These are phyloP conservation scores for Fusarium sacchari DNA, from an alignment of 2,329 filamentous ascomycete species.

Conservation along the genomic window DNA sequence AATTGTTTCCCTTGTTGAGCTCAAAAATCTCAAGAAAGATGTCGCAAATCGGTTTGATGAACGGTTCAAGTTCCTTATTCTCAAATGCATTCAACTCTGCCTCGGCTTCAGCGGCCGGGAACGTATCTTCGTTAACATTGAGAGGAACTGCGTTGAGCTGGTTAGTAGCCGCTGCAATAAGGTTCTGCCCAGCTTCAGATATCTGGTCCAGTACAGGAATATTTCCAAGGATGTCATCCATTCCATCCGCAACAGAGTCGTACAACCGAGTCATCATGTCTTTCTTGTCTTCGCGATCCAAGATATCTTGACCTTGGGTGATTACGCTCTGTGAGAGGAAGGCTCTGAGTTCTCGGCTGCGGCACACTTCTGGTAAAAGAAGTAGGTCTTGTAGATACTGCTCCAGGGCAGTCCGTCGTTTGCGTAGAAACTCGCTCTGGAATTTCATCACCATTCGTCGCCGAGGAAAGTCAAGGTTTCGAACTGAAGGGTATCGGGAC, in stretches of 20 bases:
- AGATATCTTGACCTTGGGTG: conserved; percentile 66
- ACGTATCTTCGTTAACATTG: conserved; percentile 61
- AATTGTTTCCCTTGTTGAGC: conserved; percentile 93
- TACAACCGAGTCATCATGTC: conserved; percentile 96
- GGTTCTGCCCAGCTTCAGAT: conserved; percentile 89
- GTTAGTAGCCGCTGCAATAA: conserved; percentile 79
- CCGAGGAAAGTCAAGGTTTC: conserved; percentile 90
- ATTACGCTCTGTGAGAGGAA: conserved; percentile 92
- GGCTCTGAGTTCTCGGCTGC: conserved; percentile 88
- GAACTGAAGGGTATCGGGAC: conserved; percentile 84
- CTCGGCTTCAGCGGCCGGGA: conserved; percentile 79
- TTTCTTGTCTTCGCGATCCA: conserved; percentile 73
- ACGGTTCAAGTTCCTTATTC: conserved; percentile 87
- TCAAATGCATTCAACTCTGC: conserved; percentile 95
- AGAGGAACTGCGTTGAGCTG: conserved; percentile 68
- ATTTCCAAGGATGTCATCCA: conserved; percentile 97
- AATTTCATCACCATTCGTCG: conserved; percentile 95
- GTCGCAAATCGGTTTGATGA: conserved; percentile 98
- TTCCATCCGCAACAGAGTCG: conserved; percentile 95
- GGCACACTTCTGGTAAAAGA: conserved; percentile 89
- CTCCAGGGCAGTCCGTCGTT: conserved; percentile 84
- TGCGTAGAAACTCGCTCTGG: conserved; percentile 94
- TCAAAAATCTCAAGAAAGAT: conserved; percentile 97
- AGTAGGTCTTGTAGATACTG: conserved; percentile 85
- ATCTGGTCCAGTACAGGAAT: conserved; percentile 95